These are phyloP conservation scores for Mortierella sp. DNA, from an alignment of 371 early-diverging fungal species.

Conservation along the genomic window DNA sequence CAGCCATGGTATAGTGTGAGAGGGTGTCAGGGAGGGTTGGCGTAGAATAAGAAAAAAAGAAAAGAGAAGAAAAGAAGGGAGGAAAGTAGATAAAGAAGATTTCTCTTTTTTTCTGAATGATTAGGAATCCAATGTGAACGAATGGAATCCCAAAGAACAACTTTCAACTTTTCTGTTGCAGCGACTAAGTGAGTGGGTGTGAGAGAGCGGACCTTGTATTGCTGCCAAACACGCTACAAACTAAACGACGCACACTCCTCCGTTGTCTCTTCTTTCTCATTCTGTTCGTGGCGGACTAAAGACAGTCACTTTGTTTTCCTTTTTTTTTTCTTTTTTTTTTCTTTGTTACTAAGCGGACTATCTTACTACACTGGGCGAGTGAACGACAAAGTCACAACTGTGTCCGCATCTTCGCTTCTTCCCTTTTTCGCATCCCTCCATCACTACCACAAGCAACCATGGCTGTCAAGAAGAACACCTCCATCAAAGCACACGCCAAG, in stretches of 20 bases:
- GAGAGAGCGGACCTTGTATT: background rate
- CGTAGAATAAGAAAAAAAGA: background rate
- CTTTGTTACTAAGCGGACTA: background rate
- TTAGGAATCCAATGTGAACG: background rate
- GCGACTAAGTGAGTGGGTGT: background rate
- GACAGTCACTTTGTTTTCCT: constrained; percentile 4
- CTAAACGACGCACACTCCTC: background rate
- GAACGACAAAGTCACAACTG: constrained; percentile 1
- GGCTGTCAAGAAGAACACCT: constrained; percentile 35
- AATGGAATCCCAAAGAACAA: constrained; percentile 13
- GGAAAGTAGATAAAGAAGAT: constrained; percentile 4
- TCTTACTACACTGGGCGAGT: background rate
- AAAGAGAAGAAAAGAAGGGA: background rate
- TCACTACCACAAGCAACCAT: background rate
- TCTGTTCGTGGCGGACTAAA: background rate
- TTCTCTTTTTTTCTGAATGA: background rate
- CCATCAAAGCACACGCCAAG: constrained; percentile 16
- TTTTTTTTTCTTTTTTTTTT: constrained; percentile 28
- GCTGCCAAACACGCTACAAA: background rate
- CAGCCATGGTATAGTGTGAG: constrained; percentile 23
- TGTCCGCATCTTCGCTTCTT: background rate
- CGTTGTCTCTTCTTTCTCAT: background rate
- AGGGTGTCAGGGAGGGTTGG: background rate
- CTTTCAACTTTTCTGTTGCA: background rate
- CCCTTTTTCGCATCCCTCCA: background rate